These are phyloP conservation scores for Talaromyces sp. DNA, from an alignment of 2,329 filamentous ascomycete genomes.

Conservation along the genomic window DNA sequence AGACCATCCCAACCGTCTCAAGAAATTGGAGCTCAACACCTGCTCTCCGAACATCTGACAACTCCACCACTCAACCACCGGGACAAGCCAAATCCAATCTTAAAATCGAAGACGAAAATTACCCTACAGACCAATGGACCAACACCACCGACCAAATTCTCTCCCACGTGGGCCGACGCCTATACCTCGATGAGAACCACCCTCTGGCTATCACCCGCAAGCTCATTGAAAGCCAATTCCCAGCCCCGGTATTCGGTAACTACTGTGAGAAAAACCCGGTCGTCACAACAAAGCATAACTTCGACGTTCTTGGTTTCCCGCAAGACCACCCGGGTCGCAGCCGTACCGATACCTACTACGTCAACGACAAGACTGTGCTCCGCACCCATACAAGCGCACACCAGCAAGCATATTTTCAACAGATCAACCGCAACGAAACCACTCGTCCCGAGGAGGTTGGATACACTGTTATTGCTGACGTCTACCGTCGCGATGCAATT, in stretches of 20 bases:
- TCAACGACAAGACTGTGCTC: slow-evolving; percentile 80
- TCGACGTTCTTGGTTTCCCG: slow-evolving; percentile 94
- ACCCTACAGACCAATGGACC: slow-evolving; percentile 77
- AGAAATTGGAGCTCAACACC: slow-evolving; percentile 39
- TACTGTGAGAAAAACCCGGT: slow-evolving; percentile 81
- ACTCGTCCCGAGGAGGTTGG: slow-evolving; percentile 57
- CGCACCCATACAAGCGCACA: slow-evolving; percentile 95
- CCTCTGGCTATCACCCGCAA: slow-evolving; percentile 87
- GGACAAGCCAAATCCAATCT: slow-evolving; percentile 33
- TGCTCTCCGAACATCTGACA: slow-evolving; percentile 25
- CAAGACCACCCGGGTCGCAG: slow-evolving; percentile 83
- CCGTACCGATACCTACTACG: slow-evolving; percentile 91
- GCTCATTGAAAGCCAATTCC: slow-evolving; percentile 89
- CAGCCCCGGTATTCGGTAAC: slow-evolving; percentile 69
- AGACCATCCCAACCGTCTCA: slow-evolving; percentile 13
- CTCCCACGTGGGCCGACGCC: slow-evolving; percentile 69
- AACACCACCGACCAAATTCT: slow-evolving; percentile 80
- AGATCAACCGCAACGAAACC: slow-evolving; percentile 53
- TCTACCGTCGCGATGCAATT: slow-evolving; percentile 92
- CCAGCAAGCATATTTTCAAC: slow-evolving; percentile 79
- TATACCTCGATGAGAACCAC: slow-evolving; percentile 92
- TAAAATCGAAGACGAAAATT: slow-evolving; percentile 64
- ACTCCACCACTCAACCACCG: slow-evolving; percentile 9
- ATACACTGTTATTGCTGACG: slow-evolving; percentile 90
- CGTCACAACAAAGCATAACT: slow-evolving; percentile 84